These are phyloP conservation scores for Macrophomina pseudophaseolina DNA, from an alignment of 2,329 filamentous ascomycete genomes.

Conservation along the genomic window DNA sequence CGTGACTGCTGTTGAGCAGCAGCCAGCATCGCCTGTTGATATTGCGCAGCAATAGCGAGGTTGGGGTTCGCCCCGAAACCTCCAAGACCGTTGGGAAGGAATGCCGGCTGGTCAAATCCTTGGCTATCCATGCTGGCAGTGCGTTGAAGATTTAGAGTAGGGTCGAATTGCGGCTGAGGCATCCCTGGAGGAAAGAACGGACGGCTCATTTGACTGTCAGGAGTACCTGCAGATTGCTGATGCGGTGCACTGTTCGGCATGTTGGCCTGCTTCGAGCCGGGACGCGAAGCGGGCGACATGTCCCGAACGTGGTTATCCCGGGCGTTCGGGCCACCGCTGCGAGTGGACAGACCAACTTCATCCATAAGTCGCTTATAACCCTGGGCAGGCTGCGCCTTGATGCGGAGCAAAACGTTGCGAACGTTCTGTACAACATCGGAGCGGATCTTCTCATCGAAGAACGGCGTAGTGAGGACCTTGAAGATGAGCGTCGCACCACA, in stretches of 20 bases:
- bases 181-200: conserved; percentile 42
- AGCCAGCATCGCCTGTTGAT: conserved; percentile 61
- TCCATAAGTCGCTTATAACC: conserved; percentile 99
- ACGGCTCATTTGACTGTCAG: conserved; percentile 38
- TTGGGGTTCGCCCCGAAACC: conserved; percentile 39
- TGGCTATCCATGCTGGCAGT: conserved; percentile 57
- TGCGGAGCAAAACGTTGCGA: conserved; percentile 81
- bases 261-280: conserved; percentile 42
- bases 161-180: conserved; percentile 43
- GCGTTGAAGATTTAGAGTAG: conserved; percentile 48
- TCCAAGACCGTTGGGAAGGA: conserved; percentile 43
- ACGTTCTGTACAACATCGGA: conserved; percentile 90
- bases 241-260: conserved; percentile 30
- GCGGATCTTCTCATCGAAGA: conserved; percentile 92
- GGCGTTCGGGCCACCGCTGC: conserved; percentile 46
- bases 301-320: conserved; percentile 36
- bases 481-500: conserved; percentile 97
- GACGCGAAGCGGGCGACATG: conserved; percentile 40
- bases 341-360: conserved; percentile 83
- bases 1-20: conserved; percentile 32
- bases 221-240: conserved; percentile 9
- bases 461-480: conserved; percentile 96
- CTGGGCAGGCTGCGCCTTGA: conserved; percentile 92
- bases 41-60: conserved; percentile 47
- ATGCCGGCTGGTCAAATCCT: conserved; percentile 49